Conservation (phyloP, 2,329 filamentous ascomycete species). For the Exserohilum turcica region DNA sequence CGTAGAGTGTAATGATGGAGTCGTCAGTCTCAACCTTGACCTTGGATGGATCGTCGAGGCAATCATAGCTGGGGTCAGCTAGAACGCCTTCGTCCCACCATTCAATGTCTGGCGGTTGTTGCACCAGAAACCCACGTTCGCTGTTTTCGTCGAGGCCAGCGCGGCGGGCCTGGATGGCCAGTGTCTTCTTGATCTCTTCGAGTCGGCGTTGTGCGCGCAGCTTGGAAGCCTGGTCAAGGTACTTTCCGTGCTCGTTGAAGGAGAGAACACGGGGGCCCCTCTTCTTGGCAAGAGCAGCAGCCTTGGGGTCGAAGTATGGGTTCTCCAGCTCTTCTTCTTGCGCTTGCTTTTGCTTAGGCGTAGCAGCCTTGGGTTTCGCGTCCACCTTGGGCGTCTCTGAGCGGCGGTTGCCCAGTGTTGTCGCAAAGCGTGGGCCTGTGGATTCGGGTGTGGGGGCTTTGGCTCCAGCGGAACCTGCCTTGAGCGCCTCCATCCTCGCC, state of each 20-base stretch:
- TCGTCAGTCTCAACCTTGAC: conserved; percentile 79
- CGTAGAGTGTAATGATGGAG: conserved; percentile 84
- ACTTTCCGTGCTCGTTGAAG: conserved; percentile 97
- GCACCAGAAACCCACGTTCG: conserved; percentile 87
- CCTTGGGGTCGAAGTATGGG: conserved; percentile 79
- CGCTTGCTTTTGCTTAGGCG: conserved; percentile 40
- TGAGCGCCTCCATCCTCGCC: conserved; percentile 39
- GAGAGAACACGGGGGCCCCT: conserved; percentile 73
- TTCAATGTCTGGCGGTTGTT: conserved; percentile 83
- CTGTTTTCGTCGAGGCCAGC: conserved; percentile 94
- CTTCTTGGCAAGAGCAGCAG: conserved; percentile 59
- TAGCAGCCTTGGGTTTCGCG: conserved; percentile 35
- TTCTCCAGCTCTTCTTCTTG: conserved; percentile 69
- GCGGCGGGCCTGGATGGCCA: conserved; percentile 84
- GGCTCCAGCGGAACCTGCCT: conserved; percentile 67
- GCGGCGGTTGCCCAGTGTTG: conserved; percentile 60
- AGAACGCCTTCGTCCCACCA: conserved; percentile 97
- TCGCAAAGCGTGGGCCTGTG: conserved; percentile 59
- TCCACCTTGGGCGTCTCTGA: conserved; percentile 46
- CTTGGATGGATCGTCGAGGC: conserved; percentile 66
- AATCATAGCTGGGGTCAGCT: conserved; percentile 73
- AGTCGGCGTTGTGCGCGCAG: conserved; percentile 84
- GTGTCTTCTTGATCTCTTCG: conserved; percentile 92
- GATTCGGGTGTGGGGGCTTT: conserved; percentile 46
- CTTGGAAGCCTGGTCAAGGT: conserved; percentile 91